A percentile compares a stretch with the other conserved stretches of the same genome.
phyloP scores from a whole-genome alignment of 768 basidiomycete genomes.

The Termitomyces eurrhizus region DNA sequence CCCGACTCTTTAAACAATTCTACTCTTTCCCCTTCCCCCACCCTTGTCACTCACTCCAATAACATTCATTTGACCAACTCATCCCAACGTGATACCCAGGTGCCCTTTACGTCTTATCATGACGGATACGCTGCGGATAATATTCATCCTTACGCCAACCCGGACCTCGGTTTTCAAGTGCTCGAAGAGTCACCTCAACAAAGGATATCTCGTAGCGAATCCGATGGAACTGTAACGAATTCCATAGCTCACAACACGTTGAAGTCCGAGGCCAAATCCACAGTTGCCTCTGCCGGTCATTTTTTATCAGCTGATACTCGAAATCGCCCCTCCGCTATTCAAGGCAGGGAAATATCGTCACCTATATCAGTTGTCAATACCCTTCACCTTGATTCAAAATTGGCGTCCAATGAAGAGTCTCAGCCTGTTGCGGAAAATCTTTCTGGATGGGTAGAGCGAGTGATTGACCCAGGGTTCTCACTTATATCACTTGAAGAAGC shows the following conservation, averaged over 20 bases:
- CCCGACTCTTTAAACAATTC: conserved; percentile 28
- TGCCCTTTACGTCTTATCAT: conserved; percentile 11
- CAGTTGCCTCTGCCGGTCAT: conserved; percentile 29
- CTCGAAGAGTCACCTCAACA: conserved; percentile 30
- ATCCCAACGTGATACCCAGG: conserved; percentile 8
- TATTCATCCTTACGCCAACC: conserved; percentile 79
- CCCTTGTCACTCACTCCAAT: conserved; percentile 24
- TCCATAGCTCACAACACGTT: conserved; percentile 25
- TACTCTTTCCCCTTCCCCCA: conserved; percentile 22
- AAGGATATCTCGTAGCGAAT: conserved; percentile 43
- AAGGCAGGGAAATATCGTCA: conserved; percentile 53
- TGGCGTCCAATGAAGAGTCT: conserved; percentile 24
- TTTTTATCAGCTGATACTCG: conserved; percentile 16
- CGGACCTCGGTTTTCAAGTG: conserved; percentile 51
- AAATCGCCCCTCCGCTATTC: conserved; percentile 32
- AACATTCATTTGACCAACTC: conserved; percentile 16
- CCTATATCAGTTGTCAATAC: conserved; percentile 41
- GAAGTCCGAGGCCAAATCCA: conserved; percentile 30
- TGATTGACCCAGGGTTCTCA: conserved; percentile 46
- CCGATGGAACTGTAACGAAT: conserved; percentile 49
- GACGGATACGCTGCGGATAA: conserved; percentile 32
- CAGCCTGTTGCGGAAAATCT: conserved; percentile 29
- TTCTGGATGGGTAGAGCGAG: conserved; percentile 50
- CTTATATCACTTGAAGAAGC: conserved; percentile 80
- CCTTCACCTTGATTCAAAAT: conserved; percentile 19